Conservation (phyloP, 208 protist genomes). For the Leishmania aethiopica region DNA sequence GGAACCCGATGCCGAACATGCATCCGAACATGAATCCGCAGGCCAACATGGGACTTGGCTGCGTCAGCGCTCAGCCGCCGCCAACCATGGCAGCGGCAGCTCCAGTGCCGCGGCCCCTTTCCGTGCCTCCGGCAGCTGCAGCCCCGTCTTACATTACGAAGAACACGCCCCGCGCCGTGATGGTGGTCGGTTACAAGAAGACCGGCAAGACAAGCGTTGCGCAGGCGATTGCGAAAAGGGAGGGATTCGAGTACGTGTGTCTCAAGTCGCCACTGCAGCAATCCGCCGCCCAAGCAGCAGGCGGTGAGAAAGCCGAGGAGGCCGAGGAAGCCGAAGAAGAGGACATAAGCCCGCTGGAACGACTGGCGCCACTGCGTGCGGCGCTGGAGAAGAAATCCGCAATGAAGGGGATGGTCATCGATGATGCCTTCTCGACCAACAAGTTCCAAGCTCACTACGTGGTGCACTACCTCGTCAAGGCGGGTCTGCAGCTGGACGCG, state of each 20-base stretch:
- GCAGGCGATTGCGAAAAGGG: constrained; percentile 48
- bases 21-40: constrained; percentile 9
- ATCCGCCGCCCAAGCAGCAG: not conserved
- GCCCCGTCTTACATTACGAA: constrained; percentile 39
- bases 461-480: constrained; percentile 52
- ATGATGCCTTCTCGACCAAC: constrained; percentile 73
- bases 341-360: constrained; percentile 24
- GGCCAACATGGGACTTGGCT: constrained; percentile 11
- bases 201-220: constrained; percentile 81
- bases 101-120: constrained; percentile 7
- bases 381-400: constrained; percentile 45
- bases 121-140: not conserved
- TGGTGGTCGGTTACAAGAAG: constrained; percentile 73
- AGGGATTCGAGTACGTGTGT: constrained; percentile 74
- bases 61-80: constrained; percentile 13
- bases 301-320: constrained; percentile 23
- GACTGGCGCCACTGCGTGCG: constrained; percentile 41
- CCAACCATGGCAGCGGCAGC: constrained; percentile 7
- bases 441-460: constrained; percentile 83
- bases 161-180: constrained; percentile 55
- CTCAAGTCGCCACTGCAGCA: constrained; percentile 23
- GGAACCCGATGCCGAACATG: constrained; percentile 9
- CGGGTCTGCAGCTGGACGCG: constrained; percentile 60
- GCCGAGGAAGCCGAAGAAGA: constrained; percentile 18
- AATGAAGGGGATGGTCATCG: constrained; percentile 76